Conservation (phyloP, 805 yeast genomes). For the Torulaspora gathmanii region DNA sequence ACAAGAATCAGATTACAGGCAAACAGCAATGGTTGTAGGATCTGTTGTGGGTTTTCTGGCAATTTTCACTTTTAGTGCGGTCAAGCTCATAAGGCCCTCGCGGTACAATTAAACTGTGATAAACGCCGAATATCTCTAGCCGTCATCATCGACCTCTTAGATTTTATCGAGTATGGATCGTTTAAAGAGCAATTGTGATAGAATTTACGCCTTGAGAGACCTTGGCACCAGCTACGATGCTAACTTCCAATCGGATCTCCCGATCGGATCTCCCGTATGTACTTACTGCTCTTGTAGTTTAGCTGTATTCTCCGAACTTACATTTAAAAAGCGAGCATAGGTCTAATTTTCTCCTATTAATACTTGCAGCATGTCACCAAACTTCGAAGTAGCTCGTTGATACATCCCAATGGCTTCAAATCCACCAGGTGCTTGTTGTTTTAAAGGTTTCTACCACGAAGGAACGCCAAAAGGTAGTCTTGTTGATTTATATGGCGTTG, state of each 20-base stretch:
- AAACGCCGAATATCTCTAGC: too few relatives aligned
- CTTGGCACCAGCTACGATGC: too few relatives aligned
- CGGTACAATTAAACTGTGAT: constrained; percentile 4
- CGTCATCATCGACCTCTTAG: background rate
- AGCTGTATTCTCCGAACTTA: too few relatives aligned
- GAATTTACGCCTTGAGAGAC: too few relatives aligned
- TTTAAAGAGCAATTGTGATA: too few relatives aligned
- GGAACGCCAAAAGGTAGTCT: constrained; percentile 48
- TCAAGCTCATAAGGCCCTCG: constrained; percentile 38
- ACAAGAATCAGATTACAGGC: constrained; percentile 46
- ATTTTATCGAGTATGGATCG: too few relatives aligned
- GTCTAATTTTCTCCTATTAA: background rate
- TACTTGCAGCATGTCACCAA: background rate
- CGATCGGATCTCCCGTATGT: too few relatives aligned
- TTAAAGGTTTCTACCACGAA: constrained; percentile 41
- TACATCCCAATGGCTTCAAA: constrained; percentile 41
- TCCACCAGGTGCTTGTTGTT: constrained; percentile 50
- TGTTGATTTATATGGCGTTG: constrained; percentile 41
- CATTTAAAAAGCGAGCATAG: too few relatives aligned
- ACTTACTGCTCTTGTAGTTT: too few relatives aligned
- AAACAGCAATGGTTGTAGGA: constrained; percentile 56
- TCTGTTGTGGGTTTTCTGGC: constrained; percentile 67
- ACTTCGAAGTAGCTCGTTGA: background rate
- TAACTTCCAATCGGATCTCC: too few relatives aligned
- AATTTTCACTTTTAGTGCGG: constrained; percentile 58